A percentile compares a stretch with the other conserved stretches of the same genome.
phyloP scores from a whole-genome alignment of 1,284 basidiomycete species.

The Sporisorium sorghi region DNA sequence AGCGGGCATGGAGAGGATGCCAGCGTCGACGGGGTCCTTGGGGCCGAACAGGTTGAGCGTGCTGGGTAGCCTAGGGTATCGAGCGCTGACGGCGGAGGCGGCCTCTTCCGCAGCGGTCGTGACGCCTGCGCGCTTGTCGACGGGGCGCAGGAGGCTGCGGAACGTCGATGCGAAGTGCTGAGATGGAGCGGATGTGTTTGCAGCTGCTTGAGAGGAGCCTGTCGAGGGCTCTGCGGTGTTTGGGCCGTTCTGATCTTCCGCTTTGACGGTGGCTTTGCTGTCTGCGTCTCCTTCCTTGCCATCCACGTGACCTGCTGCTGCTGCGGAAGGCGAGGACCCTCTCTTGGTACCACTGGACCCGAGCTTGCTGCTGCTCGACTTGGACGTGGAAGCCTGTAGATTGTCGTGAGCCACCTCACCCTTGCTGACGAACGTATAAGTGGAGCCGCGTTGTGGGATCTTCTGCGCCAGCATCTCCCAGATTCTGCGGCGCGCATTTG shows the following conservation, averaged over 20 bases:
- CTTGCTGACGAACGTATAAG: slow-evolving; percentile 51
- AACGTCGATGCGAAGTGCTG: slow-evolving; percentile 46
- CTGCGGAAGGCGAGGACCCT: slow-evolving; percentile 1
- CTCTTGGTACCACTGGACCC: slow-evolving; percentile 9
- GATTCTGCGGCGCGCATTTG: slow-evolving; percentile 36
- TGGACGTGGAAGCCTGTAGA: slow-evolving; percentile 28
- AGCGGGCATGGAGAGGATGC: slow-evolving; percentile 39
- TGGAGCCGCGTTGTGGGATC: slow-evolving; percentile 51
- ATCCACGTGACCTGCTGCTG: not conserved
- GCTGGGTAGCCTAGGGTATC: slow-evolving; percentile 38
- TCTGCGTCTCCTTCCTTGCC: slow-evolving; percentile 1
- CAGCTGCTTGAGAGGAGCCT: slow-evolving; percentile 4
- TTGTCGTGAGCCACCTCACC: slow-evolving; percentile 50
- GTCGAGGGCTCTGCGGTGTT: not conserved
- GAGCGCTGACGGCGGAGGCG: slow-evolving; percentile 28
- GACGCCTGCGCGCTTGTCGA: slow-evolving; percentile 35
- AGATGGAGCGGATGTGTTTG: slow-evolving; percentile 17
- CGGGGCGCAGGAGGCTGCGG: slow-evolving; percentile 43
- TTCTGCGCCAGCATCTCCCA: slow-evolving; percentile 53
- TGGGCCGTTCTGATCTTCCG: not conserved
- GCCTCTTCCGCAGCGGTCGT: slow-evolving; percentile 27
- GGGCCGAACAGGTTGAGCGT: slow-evolving; percentile 36
- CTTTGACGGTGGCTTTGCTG: slow-evolving; percentile 7
- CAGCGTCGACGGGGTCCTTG: slow-evolving; percentile 42
- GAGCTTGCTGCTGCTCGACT: slow-evolving; percentile 10